Base-by-base conservation (phyloP, 106 monocot species). In the Xerophyta viscosa region DNA sequence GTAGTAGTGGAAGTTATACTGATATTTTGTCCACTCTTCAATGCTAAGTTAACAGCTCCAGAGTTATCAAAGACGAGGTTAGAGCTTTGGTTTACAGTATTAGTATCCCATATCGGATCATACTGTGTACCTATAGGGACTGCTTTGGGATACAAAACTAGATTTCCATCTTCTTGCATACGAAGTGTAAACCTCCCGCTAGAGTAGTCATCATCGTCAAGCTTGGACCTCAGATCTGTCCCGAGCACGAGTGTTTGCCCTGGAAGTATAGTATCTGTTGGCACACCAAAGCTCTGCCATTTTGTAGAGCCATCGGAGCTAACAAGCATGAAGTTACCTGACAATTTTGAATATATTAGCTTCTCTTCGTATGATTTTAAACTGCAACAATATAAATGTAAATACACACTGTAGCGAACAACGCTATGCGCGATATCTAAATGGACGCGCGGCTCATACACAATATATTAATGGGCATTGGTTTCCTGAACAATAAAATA, bases 251-350 rank as follows among this genome's bases (percentile, higher is more conserved):
- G 20, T 0, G 41, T 29, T 27, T 78, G 72, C 17, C 23, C 36
- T 13, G 72, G 72, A 3, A 78, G 29, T 21, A 78, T 43, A 0
- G 78, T 78, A 29, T 78, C 78, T 2, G 67, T 59, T 0, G 66
- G 67, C 3, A 1, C 2, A 22, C 27, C 33, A 37, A 69, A 65
- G 27, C 46, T 70, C 46, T 70, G 41, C 69, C 69, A 70, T 9
- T 1, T 0, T 0, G 4, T 11, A 1, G 8, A 1, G 11, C 37
- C 25, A 12, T 23, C 14, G 1, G 52, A 5, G 24, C 10, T 25
- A 2, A n/a, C 42, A 1, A 80, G 74, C 24, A 70, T 29, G 15
- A 80, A 57, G 56, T 80, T 74, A 4, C 80, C 80, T 0, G 57
- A n/a, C n/a, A n/a, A n/a, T n/a, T n/a, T n/a, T n/a, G n/a, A n/a